Conservation (phyloP, 23 red algal species). For the Chondrus crispus region DNA sequence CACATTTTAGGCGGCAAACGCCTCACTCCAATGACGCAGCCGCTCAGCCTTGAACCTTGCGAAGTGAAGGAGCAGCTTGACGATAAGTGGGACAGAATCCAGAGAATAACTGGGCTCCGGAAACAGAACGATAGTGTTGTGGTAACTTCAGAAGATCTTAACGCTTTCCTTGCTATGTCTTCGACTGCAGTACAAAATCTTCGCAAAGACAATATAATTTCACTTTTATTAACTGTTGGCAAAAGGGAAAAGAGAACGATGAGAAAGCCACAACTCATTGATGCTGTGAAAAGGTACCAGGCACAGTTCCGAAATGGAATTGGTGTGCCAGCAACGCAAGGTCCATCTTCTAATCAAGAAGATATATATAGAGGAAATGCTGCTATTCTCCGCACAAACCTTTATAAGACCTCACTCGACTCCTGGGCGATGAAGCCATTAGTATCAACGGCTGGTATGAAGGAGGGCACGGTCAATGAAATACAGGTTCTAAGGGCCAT, state of each 20-base stretch:
- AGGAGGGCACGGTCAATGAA: not conserved
- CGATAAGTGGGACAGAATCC: not conserved
- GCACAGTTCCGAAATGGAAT: not conserved
- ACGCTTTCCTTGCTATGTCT: no score
- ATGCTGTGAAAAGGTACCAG: not conserved
- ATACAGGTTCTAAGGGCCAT: not conserved
- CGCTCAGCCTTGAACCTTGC: not conserved
- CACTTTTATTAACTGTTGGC: not conserved
- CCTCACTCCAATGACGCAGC: not conserved
- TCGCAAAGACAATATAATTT: no score
- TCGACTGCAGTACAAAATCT: no score
- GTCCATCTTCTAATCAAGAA: not conserved
- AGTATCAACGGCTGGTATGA: not conserved
- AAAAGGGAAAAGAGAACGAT: not conserved
- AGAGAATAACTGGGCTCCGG: not conserved
- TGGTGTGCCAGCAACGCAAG: not conserved
- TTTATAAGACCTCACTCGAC: not conserved
- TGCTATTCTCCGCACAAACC: no score
- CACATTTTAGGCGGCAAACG: not conserved
- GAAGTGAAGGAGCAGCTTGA: not conserved
- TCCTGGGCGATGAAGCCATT: conserved; percentile 12
- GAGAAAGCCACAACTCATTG: not conserved
- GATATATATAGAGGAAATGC: not conserved
- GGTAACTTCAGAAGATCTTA: not conserved
- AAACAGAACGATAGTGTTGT: not conserved